Evolutionary conservation across 805 yeast genomes (phyloP).

Genomic region (Saccharomycopsis malanga): DNA sequence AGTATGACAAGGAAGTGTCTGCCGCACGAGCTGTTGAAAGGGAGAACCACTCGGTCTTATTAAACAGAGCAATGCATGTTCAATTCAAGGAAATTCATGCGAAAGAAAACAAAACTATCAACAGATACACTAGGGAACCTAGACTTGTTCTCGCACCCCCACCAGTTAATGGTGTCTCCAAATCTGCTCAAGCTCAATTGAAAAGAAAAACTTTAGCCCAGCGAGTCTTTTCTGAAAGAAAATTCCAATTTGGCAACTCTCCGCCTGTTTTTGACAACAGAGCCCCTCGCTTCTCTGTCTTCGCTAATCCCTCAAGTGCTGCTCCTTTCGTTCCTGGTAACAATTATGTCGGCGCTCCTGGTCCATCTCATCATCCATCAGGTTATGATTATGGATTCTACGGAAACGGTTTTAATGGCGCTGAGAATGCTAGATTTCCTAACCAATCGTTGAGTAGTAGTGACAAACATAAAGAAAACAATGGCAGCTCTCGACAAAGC

Average conservation of each 20-base stretch:
- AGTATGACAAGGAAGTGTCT: slow-evolving; percentile 54
- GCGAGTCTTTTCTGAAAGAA: not conserved
- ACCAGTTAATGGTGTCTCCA: slow-evolving; percentile 6
- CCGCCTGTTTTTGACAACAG: not conserved
- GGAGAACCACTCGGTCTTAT: slow-evolving; percentile 73
- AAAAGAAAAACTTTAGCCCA: not conserved
- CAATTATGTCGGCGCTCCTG: not conserved
- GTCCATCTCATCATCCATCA: not conserved
- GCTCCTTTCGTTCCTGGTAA: not conserved
- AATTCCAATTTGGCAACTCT: not conserved
- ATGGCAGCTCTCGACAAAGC: not conserved
- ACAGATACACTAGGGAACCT: slow-evolving; percentile 11
- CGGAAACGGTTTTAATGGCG: not conserved
- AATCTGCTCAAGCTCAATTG: not conserved
- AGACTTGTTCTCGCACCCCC: slow-evolving; percentile 12
- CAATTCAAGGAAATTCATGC: slow-evolving; percentile 64
- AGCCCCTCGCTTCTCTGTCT: not conserved
- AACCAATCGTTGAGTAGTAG: not conserved
- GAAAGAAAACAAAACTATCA: slow-evolving; percentile 25
- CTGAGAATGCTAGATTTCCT: not conserved
- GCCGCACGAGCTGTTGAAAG: slow-evolving; percentile 85
- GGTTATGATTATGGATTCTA: not conserved
- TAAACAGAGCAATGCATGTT: slow-evolving; percentile 73
- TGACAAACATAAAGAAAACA: not conserved
- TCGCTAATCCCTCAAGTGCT: not conserved